A percentile compares a stretch with the other conserved stretches of the same genome.
Conservation (phyloP, 495 filamentous ascomycete genomes). For the Clohesyomyces aquaticus region DNA sequence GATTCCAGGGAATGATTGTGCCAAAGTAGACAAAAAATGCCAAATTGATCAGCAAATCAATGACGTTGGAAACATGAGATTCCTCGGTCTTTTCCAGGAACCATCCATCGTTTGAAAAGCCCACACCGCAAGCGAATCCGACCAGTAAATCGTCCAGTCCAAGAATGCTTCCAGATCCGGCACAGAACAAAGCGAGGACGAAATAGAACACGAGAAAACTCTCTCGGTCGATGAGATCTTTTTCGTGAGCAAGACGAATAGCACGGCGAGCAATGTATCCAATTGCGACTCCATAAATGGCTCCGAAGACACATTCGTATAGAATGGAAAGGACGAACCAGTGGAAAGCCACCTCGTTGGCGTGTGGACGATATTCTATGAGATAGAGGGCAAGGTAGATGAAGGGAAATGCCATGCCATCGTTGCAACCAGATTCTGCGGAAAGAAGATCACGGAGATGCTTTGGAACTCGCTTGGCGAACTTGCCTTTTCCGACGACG, state of each 20-base stretch:
- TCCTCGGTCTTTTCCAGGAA: constrained; percentile 98
- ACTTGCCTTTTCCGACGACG: constrained; percentile 98
- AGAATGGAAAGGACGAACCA: constrained; percentile 92
- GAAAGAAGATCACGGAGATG: constrained; percentile 95
- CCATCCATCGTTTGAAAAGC: constrained; percentile 99
- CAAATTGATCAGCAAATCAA: constrained; percentile 95
- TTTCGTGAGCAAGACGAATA: constrained; percentile 86
- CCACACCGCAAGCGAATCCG: constrained; percentile 91
- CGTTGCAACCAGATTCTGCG: constrained; percentile 98
- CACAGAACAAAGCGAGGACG: constrained; percentile 92
- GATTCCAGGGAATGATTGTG: constrained; percentile 92
- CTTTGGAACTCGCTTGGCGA: constrained; percentile 95
- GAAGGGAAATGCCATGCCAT: constrained; percentile 99
- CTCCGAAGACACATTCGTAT: constrained; percentile 95
- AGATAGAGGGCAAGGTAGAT: constrained; percentile 91
- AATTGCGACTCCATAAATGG: constrained; percentile 82
- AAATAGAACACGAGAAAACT: constrained; percentile 99
- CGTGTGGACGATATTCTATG: constrained; percentile 72
- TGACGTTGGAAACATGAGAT: constrained; percentile 98
- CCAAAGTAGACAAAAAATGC: constrained; percentile 98
- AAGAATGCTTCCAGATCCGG: constrained; percentile 88
- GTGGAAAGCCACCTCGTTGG: constrained; percentile 71
- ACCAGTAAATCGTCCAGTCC: constrained; percentile 97
- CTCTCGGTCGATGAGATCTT: constrained; percentile 88
- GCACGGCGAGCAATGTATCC: constrained; percentile 88